Evolutionary conservation across 108 stramenopile genomes (phyloP).

Genomic region (Conticribra weissflogii): DNA sequence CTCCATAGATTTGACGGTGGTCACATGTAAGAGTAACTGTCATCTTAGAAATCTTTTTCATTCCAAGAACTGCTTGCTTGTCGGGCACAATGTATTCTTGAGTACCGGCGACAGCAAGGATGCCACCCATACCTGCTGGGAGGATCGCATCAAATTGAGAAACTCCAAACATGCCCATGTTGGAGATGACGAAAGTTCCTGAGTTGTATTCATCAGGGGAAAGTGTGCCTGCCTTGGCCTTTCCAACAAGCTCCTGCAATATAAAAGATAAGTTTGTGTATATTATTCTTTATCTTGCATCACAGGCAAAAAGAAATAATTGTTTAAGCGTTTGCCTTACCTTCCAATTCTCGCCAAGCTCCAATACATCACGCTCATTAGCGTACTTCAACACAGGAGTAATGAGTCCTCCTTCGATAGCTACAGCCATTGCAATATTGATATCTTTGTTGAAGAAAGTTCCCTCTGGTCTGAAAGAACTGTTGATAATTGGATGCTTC

Average conservation of each 20-base stretch:
- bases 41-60: conserved; percentile 96
- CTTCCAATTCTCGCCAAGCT: conserved; percentile 94
- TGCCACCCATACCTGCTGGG: conserved; percentile 88
- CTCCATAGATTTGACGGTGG: conserved; percentile 98
- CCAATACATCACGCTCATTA: conserved; percentile 88
- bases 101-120: conserved; percentile 94
- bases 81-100: conserved; percentile 81
- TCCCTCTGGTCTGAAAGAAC: conserved; percentile 82
- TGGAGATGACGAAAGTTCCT: conserved; percentile 97
- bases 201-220: conserved; percentile 94
- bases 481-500: conserved; percentile 96
- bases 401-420: conserved; percentile 98
- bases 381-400: conserved; percentile 94
- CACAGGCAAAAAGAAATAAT: too few species aligned
- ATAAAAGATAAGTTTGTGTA: not conserved
- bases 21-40: conserved; percentile 96
- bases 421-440: conserved; percentile 98
- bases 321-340: too few species aligned
- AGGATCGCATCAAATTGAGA: conserved; percentile 96
- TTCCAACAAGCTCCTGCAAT: conserved; percentile 76
- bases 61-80: conserved; percentile 74
- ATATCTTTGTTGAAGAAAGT: conserved; percentile 93
- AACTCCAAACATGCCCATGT: conserved; percentile 99
- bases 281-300: too few species aligned
- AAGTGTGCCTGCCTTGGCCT: conserved; percentile 80